Evolutionary conservation across 495 filamentous ascomycete species (phyloP).

Genomic region (Neurospora tetrasperma): DNA sequence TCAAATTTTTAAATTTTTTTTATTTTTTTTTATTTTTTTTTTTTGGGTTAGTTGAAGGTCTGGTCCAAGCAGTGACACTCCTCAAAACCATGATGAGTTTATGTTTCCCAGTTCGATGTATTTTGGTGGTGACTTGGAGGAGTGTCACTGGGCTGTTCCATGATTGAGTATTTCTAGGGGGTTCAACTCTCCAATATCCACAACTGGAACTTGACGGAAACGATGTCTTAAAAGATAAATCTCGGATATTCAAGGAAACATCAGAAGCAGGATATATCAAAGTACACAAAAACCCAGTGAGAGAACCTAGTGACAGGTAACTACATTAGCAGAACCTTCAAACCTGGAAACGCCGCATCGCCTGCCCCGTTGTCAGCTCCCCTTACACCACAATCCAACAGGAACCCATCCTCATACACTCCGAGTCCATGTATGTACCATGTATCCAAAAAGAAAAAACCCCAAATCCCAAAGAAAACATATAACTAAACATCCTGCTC

Average conservation of each 20-base stretch:
- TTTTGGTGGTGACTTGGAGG: background rate
- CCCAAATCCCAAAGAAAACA: background rate
- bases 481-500: background rate
- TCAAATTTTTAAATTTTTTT: too few relatives aligned
- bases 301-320: background rate
- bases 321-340: background rate
- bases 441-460: too few relatives aligned
- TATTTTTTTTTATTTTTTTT: too few relatives aligned
- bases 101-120: background rate
- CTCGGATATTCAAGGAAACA: background rate
- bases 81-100: background rate
- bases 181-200: background rate
- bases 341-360: background rate
- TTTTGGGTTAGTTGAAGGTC: background rate
- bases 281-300: background rate
- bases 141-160: background rate
- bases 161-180: background rate
- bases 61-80: background rate
- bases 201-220: background rate
- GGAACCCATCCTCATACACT: background rate
- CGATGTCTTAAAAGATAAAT: background rate
- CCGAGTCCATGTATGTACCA: too few relatives aligned
- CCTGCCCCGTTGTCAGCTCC: background rate
- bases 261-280: background rate
- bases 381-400: background rate